phyloP scores from a whole-genome alignment of 1,284 basidiomycete species.

The Cryptococcus neoformans region DNA sequence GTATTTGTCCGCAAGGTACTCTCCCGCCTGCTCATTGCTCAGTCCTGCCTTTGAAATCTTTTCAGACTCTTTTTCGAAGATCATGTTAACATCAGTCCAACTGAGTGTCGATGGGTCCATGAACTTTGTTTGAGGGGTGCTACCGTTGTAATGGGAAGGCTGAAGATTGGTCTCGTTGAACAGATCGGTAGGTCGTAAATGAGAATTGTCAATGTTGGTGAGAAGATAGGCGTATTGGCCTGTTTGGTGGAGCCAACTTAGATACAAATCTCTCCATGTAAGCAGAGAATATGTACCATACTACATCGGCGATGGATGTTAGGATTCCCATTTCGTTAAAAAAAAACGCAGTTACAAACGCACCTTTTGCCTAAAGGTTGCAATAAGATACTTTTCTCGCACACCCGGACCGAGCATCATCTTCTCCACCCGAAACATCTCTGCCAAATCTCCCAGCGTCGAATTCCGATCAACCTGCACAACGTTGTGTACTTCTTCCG shows the following conservation, averaged over 20 bases:
- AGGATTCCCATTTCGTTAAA: background rate
- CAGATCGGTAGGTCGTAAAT: background rate
- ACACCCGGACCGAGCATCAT: slow-evolving; percentile 5
- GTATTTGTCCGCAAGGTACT: slow-evolving; percentile 3
- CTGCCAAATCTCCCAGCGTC: slow-evolving; percentile 7
- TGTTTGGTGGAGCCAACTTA: background rate
- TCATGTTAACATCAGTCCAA: background rate
- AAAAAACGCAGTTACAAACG: background rate
- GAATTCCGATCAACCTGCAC: background rate
- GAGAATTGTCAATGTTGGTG: background rate
- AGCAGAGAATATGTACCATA: slow-evolving; percentile 7
- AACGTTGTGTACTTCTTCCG: background rate
- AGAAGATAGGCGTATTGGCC: slow-evolving; percentile 5
- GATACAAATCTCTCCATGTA: slow-evolving; percentile 7
- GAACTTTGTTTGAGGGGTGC: background rate
- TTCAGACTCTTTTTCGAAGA: slow-evolving; percentile 1
- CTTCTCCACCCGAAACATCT: slow-evolving; percentile 9
- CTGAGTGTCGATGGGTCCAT: background rate
- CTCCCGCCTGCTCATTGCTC: background rate
- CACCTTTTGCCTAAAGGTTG: background rate
- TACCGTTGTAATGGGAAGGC: background rate
- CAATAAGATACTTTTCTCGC: background rate
- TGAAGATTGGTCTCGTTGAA: background rate
- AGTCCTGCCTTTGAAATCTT: background rate
- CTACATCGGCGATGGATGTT: background rate